Evolutionary conservation across 768 basidiomycete species (phyloP).

Genomic region (Russula sp.): DNA sequence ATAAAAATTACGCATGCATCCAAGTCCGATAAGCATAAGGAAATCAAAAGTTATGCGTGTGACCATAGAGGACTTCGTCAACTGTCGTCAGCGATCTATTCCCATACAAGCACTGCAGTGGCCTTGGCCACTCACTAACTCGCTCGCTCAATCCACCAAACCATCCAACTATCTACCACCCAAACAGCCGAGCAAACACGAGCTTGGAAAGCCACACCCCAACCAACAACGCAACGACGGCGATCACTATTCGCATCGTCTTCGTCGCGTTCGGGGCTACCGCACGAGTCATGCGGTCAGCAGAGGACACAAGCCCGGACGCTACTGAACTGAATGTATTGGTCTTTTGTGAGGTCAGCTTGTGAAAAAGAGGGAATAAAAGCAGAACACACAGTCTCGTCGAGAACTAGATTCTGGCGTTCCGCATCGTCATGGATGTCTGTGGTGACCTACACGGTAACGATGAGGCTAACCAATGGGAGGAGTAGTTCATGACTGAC

Average conservation of each 20-base stretch:
- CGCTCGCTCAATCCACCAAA: neutral
- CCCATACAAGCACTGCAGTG: neutral
- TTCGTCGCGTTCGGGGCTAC: slow-evolving; percentile 35
- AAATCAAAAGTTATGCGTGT: neutral
- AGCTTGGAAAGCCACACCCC: slow-evolving; percentile 37
- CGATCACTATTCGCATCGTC: slow-evolving; percentile 30
- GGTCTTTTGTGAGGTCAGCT: slow-evolving; percentile 27
- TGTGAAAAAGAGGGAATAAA: neutral
- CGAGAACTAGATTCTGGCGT: slow-evolving; percentile 73
- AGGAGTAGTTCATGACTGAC: slow-evolving; percentile 26
- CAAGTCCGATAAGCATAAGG: neutral
- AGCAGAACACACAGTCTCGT: slow-evolving; percentile 58
- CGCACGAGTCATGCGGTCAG: slow-evolving; percentile 36
- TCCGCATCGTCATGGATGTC: slow-evolving; percentile 86
- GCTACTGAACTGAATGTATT: slow-evolving; percentile 38
- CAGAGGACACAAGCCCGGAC: slow-evolving; percentile 36
- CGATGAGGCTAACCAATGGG: neutral
- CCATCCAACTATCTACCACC: slow-evolving; percentile 3
- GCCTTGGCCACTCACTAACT: neutral
- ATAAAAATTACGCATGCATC: slow-evolving; percentile 16
- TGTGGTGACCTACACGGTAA: slow-evolving; percentile 61
- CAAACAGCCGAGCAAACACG: slow-evolving; percentile 30
- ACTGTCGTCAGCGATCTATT: neutral
- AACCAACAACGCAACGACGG: slow-evolving; percentile 34
- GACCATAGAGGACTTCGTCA: neutral